These are phyloP conservation scores for Sisymbrium irio DNA, from an alignment of 345 rosid genomes.

Conservation along the genomic window DNA sequence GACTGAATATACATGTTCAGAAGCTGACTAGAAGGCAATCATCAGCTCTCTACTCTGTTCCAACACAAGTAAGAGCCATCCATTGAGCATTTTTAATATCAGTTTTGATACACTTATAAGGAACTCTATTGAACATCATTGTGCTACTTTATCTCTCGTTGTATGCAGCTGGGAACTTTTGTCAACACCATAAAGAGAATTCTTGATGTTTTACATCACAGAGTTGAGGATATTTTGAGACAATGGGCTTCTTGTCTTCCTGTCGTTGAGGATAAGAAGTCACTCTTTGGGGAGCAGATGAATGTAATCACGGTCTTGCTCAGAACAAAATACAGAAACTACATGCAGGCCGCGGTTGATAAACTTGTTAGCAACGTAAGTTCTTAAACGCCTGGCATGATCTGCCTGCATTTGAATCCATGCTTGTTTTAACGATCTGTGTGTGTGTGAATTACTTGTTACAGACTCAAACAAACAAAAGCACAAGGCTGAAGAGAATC, in stretches of 20 bases:
- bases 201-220: constrained; percentile 75
- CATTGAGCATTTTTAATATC: neutral
- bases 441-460: constrained; percentile 6
- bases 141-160: constrained; percentile 1
- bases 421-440: neutral
- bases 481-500: constrained; percentile 73
- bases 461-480: constrained; percentile 75
- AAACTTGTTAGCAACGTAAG: constrained; percentile 87
- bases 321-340: constrained; percentile 91
- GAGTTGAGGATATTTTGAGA: constrained; percentile 77
- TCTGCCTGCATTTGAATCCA: neutral
- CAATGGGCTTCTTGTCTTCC: constrained; percentile 92
- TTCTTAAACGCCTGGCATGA: neutral
- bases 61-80: constrained; percentile 61
- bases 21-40: constrained; percentile 92
- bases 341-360: constrained; percentile 89
- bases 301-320: constrained; percentile 79
- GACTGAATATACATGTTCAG: constrained; percentile 92
- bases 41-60: constrained; percentile 62
- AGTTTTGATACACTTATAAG: neutral
- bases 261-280: constrained; percentile 64
- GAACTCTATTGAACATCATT: neutral
- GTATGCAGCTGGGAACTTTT: constrained; percentile 73
- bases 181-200: constrained; percentile 89
- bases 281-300: constrained; percentile 83